phyloP scores from a whole-genome alignment of 805 yeast species.

The Danielia oregonensis region DNA sequence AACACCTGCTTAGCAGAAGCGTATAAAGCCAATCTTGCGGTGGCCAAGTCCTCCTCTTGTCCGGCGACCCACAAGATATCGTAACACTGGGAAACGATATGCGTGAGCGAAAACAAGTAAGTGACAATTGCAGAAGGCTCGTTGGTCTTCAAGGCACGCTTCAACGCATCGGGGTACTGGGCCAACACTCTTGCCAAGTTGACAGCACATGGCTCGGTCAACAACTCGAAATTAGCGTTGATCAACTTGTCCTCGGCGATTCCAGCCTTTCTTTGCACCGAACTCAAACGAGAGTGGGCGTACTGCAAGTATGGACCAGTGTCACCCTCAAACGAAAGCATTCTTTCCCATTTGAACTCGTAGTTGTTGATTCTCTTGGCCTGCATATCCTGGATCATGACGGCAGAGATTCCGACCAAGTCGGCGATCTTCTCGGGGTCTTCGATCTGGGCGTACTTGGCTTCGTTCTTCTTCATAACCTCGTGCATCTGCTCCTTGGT shows the following conservation, averaged over 20 bases:
- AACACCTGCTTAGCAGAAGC: conserved; percentile 86
- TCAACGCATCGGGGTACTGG: conserved; percentile 87
- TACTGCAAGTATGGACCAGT: conserved; percentile 98
- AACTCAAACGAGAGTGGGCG: conserved; percentile 95
- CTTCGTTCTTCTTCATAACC: conserved; percentile 90
- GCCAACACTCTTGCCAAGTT: conserved; percentile 73
- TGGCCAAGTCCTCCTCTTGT: conserved; percentile 80
- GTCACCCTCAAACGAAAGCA: conserved; percentile 98
- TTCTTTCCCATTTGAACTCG: conserved; percentile 96
- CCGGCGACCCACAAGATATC: conserved; percentile 97
- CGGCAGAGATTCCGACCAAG: conserved; percentile 92
- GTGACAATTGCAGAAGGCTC: conserved; percentile 96
- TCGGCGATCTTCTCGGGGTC: conserved; percentile 95
- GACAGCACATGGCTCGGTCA: conserved; percentile 68
- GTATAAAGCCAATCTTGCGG: conserved; percentile 89
- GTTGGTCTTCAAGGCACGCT: conserved; percentile 74
- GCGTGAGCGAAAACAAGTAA: conserved; percentile 86
- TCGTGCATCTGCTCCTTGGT: conserved; percentile 93
- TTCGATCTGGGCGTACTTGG: conserved; percentile 87
- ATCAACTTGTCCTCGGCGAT: conserved; percentile 37
- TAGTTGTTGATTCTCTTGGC: conserved; percentile 95
- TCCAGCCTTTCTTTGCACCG: conserved; percentile 83
- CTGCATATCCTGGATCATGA: conserved; percentile 99
- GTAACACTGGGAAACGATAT: conserved; percentile 93
- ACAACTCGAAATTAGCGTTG: conserved; percentile 54